Evolutionary conservation across 768 basidiomycete genomes (phyloP).

Genomic region (Trametes maxima): DNA sequence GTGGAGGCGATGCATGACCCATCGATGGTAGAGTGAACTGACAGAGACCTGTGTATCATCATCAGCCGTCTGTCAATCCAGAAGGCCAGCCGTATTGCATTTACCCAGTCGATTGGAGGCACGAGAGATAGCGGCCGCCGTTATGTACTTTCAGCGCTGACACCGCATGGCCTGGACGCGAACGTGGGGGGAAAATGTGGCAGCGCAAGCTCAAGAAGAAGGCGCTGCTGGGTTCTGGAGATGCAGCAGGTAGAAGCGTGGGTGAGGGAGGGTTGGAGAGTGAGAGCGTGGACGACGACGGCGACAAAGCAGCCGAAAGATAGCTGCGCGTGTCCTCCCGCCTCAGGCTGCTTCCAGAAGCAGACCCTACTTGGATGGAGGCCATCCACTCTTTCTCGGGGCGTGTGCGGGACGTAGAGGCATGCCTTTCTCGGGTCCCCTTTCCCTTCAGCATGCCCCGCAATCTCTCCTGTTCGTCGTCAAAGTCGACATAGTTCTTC

Average conservation of each 20-base stretch:
- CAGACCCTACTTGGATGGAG: background rate
- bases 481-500: constrained; percentile 79
- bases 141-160: constrained; percentile 50
- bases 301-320: constrained; percentile 21
- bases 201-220: constrained; percentile 27
- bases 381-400: constrained; percentile 4
- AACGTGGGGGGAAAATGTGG: constrained; percentile 50
- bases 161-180: constrained; percentile 44
- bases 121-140: constrained; percentile 46
- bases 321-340: constrained; percentile 16
- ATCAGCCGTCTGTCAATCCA: background rate
- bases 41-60: constrained; percentile 48
- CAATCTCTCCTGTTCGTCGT: constrained; percentile 76
- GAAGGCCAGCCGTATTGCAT: constrained; percentile 14
- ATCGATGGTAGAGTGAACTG: constrained; percentile 56
- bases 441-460: constrained; percentile 70
- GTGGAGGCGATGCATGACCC: constrained; percentile 41
- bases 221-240: constrained; percentile 34
- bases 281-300: constrained; percentile 24
- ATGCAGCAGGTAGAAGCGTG: background rate
- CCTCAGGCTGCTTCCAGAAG: background rate
- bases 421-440: constrained; percentile 39
- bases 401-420: constrained; percentile 9
- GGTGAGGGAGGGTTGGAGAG: constrained; percentile 34
- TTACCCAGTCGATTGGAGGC: constrained; percentile 70